These are phyloP conservation scores for Ustilago bromivora DNA, from an alignment of 1,284 basidiomycete genomes.

Conservation along the genomic window DNA sequence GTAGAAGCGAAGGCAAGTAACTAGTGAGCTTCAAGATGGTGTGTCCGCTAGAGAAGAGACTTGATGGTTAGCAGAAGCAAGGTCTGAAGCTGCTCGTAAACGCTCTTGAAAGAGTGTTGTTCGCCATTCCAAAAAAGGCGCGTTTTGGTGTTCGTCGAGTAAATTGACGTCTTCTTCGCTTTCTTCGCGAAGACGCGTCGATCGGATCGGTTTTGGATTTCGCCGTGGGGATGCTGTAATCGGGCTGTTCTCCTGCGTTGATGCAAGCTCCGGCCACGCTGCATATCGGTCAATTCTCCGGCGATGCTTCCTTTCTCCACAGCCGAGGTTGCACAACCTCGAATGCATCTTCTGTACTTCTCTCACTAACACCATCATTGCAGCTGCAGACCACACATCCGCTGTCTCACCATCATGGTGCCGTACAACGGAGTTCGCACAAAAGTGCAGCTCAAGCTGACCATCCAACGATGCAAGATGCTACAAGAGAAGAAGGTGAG, in stretches of 20 bases:
- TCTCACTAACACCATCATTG: constrained; percentile 5
- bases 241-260: constrained; percentile 7
- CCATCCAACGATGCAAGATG: constrained; percentile 88
- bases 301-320: constrained; percentile 25
- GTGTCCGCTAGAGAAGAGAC: too few species aligned
- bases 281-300: constrained; percentile 42
- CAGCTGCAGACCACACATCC: not conserved
- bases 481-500: constrained; percentile 85
- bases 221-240: not conserved
- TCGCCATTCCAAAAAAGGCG: not conserved
- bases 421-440: constrained; percentile 63
- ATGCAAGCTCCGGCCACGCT: constrained; percentile 3
- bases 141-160: constrained; percentile 30
- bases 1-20: not conserved
- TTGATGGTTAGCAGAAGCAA: not conserved
- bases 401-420: constrained; percentile 33
- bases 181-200: constrained; percentile 31
- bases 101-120: constrained; percentile 3
- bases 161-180: constrained; percentile 21
- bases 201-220: constrained; percentile 17
- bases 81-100: not conserved
- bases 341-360: not conserved
- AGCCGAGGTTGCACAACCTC: constrained; percentile 2
- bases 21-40: not conserved
- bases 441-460: constrained; percentile 76